Percentiles rank a stretch among this genome's conserved stretches.
These are phyloP conservation scores for Trichoderma breve DNA, from an alignment of 2,329 filamentous ascomycete genomes.

Conservation along the genomic window DNA sequence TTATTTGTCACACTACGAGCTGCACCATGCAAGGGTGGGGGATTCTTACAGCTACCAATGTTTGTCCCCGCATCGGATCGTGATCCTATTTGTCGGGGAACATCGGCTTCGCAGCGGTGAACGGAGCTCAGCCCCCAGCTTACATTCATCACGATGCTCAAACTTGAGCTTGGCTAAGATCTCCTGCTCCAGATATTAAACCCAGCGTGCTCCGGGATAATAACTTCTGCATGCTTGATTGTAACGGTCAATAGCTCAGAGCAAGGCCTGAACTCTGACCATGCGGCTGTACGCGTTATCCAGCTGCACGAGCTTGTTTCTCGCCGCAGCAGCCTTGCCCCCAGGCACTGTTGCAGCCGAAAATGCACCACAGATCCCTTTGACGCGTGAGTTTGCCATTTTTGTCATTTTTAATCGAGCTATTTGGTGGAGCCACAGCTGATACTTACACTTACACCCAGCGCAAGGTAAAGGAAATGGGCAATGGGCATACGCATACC, in stretches of 20 bases:
- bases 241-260: neutral
- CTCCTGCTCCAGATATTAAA: neutral
- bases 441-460: constrained; percentile 18
- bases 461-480: constrained; percentile 35
- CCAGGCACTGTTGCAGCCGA: neutral
- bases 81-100: constrained; percentile 18
- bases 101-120: constrained; percentile 14
- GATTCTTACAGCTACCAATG: neutral
- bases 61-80: constrained; percentile 13
- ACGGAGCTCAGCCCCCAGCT: neutral
- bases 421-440: neutral
- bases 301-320: neutral
- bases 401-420: neutral
- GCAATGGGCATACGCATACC: constrained; percentile 57
- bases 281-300: constrained; percentile 12
- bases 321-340: constrained; percentile 3
- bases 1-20: neutral
- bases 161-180: neutral
- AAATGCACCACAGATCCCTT: neutral
- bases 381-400: neutral
- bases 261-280: neutral
- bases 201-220: neutral
- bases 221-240: neutral
- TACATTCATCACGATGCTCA: neutral
- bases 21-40: neutral